Base-by-base conservation (phyloP, 129 eudicot species). In the Lactuca sativa region DNA sequence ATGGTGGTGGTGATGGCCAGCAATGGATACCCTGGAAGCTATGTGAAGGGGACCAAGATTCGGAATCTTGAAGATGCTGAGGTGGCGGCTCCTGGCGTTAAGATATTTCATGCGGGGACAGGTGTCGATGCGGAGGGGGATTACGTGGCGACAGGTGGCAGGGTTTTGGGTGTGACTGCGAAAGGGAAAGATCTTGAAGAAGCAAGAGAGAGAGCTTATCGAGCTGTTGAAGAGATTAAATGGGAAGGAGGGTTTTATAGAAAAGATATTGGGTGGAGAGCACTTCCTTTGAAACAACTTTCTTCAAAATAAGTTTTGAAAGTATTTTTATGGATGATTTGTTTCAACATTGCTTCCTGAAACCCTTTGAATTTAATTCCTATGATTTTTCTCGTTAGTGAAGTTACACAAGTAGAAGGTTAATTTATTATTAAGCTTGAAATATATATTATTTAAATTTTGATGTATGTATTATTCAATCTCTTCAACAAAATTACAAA, bases 1-100 rank as follows among this genome's bases (percentile, higher is more conserved):
- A 88, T 88, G 96, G 95, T 92, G 18, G 97, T 92, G 58, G 97
- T 92, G n/a, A 88, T 92, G 97, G 97, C 97, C 4, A 92, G 97
- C 69, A 82, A 92, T 2, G 97, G 97, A 60, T 92, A 92, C 81
- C 97, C 97, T 25, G 96, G 95, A 66, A 84, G 69, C 84, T 92
- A 88, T 32, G 18, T 58, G 15, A 92, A 86, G 72, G 97, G 97
- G 25, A 84, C 80, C 62, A 70, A 84, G 37, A 92, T 92, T 62
- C 70, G 58, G 41, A 92, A 92, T 59, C 68, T 92, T 0, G 95
- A 92, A 30, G 96, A 86, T 63, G 95, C 96, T 14, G 97, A 92
- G 58, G 60, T 58, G 34, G 89, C 84, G 31, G 88, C 91, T 48
- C 91, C 95, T 1, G 66, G 66, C 14, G 95, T 88, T 15, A 92